Percentiles rank a stretch among this genome's conserved stretches.
Evolutionary conservation across 73 alveolate genomes (phyloP).

Genomic region (Uronychia binucleata): DNA sequence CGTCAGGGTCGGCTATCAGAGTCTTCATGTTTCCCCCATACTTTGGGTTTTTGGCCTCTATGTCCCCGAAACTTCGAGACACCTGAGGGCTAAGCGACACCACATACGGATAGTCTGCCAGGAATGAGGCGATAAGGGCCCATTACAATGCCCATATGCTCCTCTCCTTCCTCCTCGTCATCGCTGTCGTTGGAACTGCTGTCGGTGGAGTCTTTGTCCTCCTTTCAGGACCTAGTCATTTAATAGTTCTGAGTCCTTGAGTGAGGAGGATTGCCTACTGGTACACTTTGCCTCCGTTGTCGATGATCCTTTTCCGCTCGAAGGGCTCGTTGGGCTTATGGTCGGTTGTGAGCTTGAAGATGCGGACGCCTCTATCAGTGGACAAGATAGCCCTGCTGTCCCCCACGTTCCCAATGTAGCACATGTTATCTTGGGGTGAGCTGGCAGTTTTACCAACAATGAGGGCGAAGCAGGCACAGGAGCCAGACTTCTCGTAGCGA

Average conservation of each 20-base stretch:
- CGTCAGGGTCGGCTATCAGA: constrained; percentile 88
- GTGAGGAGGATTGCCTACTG: constrained; percentile 30
- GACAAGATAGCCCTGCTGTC: constrained; percentile 94
- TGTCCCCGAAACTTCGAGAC: constrained; percentile 88
- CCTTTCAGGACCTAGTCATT: too few species aligned
- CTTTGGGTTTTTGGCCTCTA: constrained; percentile 76
- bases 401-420: constrained; percentile 94
- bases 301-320: constrained; percentile 27
- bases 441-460: constrained; percentile 4
- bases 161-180: background rate
- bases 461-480: constrained; percentile 56
- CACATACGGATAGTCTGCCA: constrained; percentile 70
- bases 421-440: constrained; percentile 69
- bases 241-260: background rate
- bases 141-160: background rate
- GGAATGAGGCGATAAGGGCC: constrained; percentile 73
- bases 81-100: background rate
- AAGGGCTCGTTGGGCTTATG: constrained; percentile 50
- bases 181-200: too few species aligned
- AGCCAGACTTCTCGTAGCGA: constrained; percentile 49
- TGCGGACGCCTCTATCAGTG: constrained; percentile 69
- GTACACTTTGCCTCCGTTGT: constrained; percentile 48
- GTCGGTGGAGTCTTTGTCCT: too few species aligned
- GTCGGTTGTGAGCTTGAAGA: constrained; percentile 36
- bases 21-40: constrained; percentile 88